A percentile compares a stretch with the other conserved stretches of the same genome.
These are phyloP conservation scores for Mycena epipterygia DNA, from an alignment of 768 basidiomycete species.

Conservation along the genomic window DNA sequence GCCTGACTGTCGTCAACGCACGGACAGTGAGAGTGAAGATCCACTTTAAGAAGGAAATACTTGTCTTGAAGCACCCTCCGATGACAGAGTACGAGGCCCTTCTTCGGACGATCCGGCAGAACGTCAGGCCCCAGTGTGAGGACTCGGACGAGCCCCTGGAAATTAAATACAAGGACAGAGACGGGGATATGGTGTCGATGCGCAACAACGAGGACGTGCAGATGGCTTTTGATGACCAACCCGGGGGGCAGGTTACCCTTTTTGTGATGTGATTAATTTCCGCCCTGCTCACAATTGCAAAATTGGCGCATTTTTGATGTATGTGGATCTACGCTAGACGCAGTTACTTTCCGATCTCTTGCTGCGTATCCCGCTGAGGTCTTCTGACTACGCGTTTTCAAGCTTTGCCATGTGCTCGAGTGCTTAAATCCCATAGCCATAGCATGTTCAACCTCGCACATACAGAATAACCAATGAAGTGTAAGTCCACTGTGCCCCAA, in stretches of 20 bases:
- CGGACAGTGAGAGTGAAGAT: conserved; percentile 97
- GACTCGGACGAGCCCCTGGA: conserved; percentile 84
- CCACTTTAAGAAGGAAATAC: conserved; percentile 94
- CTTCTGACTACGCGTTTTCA: too few relatives aligned
- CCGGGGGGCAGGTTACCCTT: conserved; percentile 83
- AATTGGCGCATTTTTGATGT: too few relatives aligned
- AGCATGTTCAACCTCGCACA: too few relatives aligned
- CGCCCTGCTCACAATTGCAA: conserved; percentile 26
- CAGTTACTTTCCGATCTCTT: too few relatives aligned
- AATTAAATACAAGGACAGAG: conserved; percentile 93
- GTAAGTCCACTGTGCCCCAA: too few relatives aligned
- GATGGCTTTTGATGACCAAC: conserved; percentile 90
- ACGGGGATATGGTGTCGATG: conserved; percentile 90
- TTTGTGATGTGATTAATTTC: conserved; percentile 74
- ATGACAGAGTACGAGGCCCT: conserved; percentile 85
- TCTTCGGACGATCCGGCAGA: conserved; percentile 91
- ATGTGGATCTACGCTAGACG: too few relatives aligned
- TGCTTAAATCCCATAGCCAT: too few relatives aligned
- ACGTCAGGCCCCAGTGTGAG: conserved; percentile 88
- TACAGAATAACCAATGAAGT: too few relatives aligned
- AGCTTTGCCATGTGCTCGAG: too few relatives aligned
- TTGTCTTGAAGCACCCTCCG: conserved; percentile 91
- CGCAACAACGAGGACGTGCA: conserved; percentile 94
- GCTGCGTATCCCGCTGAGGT: too few relatives aligned
- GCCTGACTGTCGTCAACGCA: too few relatives aligned